Conservation (phyloP, 495 filamentous ascomycete genomes). For the Usnea hakonensis region DNA sequence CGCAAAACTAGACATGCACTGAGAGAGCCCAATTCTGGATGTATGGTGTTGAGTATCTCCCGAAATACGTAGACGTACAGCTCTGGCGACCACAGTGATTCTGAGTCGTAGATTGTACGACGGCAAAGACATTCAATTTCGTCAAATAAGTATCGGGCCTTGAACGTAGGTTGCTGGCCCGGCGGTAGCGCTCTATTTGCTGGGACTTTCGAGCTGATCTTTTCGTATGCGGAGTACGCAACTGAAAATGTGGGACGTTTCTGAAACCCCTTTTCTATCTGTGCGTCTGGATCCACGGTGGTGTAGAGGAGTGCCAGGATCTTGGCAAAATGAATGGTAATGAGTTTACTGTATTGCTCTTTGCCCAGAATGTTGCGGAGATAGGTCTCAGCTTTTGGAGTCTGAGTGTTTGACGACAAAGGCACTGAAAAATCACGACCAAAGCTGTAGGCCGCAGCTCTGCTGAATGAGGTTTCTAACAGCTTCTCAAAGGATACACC, state of each 20-base stretch:
- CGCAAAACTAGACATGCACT: constrained; percentile 80
- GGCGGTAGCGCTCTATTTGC: constrained; percentile 54
- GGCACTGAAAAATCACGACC: constrained; percentile 65
- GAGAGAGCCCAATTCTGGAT: constrained; percentile 80
- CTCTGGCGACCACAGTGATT: constrained; percentile 66
- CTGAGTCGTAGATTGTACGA: constrained; percentile 54
- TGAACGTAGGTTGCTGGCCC: constrained; percentile 82
- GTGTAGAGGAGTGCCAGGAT: constrained; percentile 68
- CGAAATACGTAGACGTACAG: constrained; percentile 69
- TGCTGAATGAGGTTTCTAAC: constrained; percentile 62
- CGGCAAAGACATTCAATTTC: constrained; percentile 70
- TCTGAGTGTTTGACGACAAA: constrained; percentile 40
- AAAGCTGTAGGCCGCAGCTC: constrained; percentile 75
- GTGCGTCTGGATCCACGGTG: constrained; percentile 63
- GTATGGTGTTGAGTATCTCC: constrained; percentile 67
- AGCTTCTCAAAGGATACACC: constrained; percentile 48
- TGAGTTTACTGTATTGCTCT: constrained; percentile 50
- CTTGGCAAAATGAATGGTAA: constrained; percentile 62
- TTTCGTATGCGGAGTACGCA: constrained; percentile 53
- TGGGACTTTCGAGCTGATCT: constrained; percentile 57
- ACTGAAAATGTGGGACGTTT: constrained; percentile 51
- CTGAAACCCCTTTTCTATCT: constrained; percentile 63
- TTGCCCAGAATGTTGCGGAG: constrained; percentile 62
- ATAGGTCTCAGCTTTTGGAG: constrained; percentile 58
- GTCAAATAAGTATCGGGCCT: constrained; percentile 60